Evolutionary conservation across 2,329 filamentous ascomycete species (phyloP).

Genomic region (Ceratocystis lukuohia): DNA sequence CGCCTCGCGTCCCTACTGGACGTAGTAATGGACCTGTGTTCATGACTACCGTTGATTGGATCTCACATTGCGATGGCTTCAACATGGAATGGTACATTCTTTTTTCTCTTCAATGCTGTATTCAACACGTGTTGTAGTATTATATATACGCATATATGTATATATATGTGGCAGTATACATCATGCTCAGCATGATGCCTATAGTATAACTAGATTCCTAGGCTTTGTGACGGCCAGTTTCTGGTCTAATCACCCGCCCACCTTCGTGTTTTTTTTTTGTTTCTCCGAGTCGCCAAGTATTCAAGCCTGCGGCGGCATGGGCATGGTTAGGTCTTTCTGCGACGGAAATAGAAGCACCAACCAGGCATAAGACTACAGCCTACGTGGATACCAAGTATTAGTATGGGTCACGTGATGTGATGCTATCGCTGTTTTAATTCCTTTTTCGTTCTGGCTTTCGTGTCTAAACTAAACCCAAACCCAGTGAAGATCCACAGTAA

Average conservation of each 20-base stretch:
- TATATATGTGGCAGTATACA: background rate
- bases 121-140: background rate
- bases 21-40: slow-evolving; percentile 8
- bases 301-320: background rate
- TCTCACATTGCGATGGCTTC: slow-evolving; percentile 8
- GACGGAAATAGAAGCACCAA: background rate
- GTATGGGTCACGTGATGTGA: background rate
- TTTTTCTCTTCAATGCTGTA: background rate
- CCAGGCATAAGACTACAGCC: background rate
- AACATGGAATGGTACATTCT: slow-evolving; percentile 17
- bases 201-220: background rate
- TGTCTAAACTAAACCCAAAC: background rate
- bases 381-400: background rate
- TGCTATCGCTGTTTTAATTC: slow-evolving; percentile 4
- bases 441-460: slow-evolving; percentile 11
- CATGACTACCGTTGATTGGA: background rate
- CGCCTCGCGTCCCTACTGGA: slow-evolving; percentile 13
- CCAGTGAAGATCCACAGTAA: background rate
- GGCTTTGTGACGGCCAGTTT: background rate
- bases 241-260: background rate
- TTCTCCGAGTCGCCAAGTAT: background rate
- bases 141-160: background rate
- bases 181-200: no score
- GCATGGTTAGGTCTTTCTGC: background rate
- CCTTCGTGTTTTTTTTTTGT: background rate